These are phyloP conservation scores for Euphorbia pulcherrima DNA, from an alignment of 345 rosid species.

Conservation along the genomic window DNA sequence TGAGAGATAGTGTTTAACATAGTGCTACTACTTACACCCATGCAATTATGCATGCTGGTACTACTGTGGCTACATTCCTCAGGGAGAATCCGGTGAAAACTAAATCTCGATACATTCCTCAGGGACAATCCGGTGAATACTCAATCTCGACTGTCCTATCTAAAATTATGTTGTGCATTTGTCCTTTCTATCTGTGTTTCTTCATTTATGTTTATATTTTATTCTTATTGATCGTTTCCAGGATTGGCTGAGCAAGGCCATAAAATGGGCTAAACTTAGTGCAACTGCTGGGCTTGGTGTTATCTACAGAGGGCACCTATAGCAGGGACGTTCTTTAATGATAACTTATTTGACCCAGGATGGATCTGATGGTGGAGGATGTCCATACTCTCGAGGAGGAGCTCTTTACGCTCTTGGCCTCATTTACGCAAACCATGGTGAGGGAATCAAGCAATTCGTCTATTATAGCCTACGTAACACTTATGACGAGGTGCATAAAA, in stretches of 20 bases:
- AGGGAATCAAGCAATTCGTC: slow-evolving; percentile 93
- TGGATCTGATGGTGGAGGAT: slow-evolving; percentile 91
- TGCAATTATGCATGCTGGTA: slow-evolving; percentile 99
- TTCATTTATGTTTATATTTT: slow-evolving; percentile 9
- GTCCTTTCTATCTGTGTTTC: background rate
- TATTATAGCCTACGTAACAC: slow-evolving; percentile 89
- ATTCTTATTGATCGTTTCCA: slow-evolving; percentile 30
- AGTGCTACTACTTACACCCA: slow-evolving; percentile 97
- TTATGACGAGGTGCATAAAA: slow-evolving; percentile 70
- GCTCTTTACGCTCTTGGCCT: slow-evolving; percentile 97
- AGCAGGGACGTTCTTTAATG: slow-evolving; percentile 97
- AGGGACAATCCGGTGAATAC: too few species aligned
- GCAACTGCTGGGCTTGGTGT: slow-evolving; percentile 99
- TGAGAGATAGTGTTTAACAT: slow-evolving; percentile 97
- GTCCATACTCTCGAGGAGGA: slow-evolving; percentile 99
- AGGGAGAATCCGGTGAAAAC: slow-evolving; percentile 97
- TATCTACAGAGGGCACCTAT: slow-evolving; percentile 94
- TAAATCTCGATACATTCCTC: too few species aligned
- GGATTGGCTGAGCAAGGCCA: slow-evolving; percentile 99
- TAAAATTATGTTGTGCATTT: background rate
- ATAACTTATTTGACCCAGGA: slow-evolving; percentile 98
- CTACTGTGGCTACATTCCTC: slow-evolving; percentile 95
- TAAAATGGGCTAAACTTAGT: slow-evolving; percentile 99
- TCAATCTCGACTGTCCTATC: slow-evolving; percentile 5
- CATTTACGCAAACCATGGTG: slow-evolving; percentile 98